Percentiles rank a stretch among this genome's conserved stretches.
These are phyloP conservation scores for Penicillium brasilianum DNA, from an alignment of 2,329 filamentous ascomycete genomes.

Conservation along the genomic window DNA sequence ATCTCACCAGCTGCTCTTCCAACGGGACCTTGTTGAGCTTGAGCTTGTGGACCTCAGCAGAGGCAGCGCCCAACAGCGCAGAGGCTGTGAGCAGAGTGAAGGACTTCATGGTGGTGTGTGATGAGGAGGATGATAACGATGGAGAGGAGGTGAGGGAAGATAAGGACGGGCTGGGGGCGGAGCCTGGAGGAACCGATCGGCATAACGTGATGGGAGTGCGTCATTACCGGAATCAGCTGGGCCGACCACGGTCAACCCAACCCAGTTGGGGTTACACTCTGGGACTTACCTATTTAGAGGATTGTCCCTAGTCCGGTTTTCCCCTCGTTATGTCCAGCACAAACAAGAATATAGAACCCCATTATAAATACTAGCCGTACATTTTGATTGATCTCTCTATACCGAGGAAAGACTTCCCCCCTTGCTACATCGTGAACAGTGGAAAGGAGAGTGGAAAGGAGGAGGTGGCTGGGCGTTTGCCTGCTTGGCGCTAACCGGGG, in stretches of 20 bases:
- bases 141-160: slow-evolving; percentile 32
- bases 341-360: no score
- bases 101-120: slow-evolving; percentile 73
- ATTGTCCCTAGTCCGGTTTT: no score
- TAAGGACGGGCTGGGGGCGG: slow-evolving; percentile 35
- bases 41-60: slow-evolving; percentile 91
- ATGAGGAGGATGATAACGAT: slow-evolving; percentile 24
- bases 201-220: slow-evolving; percentile 31
- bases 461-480: slow-evolving; percentile 5
- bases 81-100: slow-evolving; percentile 77
- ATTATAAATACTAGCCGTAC: no score
- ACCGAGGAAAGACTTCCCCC: no score
- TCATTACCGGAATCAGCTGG: slow-evolving; percentile 30
- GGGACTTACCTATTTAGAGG: background rate
- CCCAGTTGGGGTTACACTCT: slow-evolving; percentile 18
- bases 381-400: background rate
- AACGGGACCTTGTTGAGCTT: slow-evolving; percentile 97
- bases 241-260: slow-evolving; percentile 9
- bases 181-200: slow-evolving; percentile 29
- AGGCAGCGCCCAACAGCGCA: slow-evolving; percentile 79
- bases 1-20: slow-evolving; percentile 84
- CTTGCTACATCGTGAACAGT: background rate
- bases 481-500: slow-evolving; percentile 4
- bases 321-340: no score
- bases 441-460: background rate